These are phyloP conservation scores for Colletotrichum sp. DNA, from an alignment of 2,329 filamentous ascomycete species.

Conservation along the genomic window DNA sequence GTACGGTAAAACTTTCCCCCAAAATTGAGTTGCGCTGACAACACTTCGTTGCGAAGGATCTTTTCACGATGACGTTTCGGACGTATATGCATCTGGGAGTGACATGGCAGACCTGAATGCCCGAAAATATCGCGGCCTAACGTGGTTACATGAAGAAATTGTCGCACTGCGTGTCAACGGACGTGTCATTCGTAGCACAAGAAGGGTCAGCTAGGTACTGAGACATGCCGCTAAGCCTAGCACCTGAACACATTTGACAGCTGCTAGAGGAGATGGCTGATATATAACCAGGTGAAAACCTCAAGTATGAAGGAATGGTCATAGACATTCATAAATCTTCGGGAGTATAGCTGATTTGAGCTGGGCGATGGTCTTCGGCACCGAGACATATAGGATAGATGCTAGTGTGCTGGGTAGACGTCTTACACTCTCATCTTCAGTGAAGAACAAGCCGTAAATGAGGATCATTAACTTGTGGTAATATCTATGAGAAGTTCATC, in stretches of 20 bases:
- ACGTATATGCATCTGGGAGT: background rate
- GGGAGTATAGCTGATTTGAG: fast-evolving
- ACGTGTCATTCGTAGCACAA: background rate
- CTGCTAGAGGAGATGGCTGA: background rate
- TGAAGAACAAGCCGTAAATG: background rate
- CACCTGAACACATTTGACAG: background rate
- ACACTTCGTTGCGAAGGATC: background rate
- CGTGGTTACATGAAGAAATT: background rate
- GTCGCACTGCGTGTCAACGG: background rate
- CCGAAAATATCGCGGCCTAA: background rate
- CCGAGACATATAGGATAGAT: fast-evolving
- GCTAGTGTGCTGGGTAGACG: fast-evolving
- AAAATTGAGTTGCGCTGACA: background rate
- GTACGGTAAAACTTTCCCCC: background rate
- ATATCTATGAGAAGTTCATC: fast-evolving
- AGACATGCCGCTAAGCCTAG: background rate
- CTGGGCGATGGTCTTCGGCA: background rate
- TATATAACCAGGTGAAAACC: too few species aligned
- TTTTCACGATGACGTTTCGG: background rate
- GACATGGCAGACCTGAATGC: background rate
- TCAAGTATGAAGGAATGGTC: too few species aligned
- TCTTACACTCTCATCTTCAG: background rate
- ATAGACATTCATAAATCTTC: background rate
- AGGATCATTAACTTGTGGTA: background rate
- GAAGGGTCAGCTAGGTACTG: background rate